Conservation (phyloP, 140 eudicot species). For the Eryngium alpinum region DNA sequence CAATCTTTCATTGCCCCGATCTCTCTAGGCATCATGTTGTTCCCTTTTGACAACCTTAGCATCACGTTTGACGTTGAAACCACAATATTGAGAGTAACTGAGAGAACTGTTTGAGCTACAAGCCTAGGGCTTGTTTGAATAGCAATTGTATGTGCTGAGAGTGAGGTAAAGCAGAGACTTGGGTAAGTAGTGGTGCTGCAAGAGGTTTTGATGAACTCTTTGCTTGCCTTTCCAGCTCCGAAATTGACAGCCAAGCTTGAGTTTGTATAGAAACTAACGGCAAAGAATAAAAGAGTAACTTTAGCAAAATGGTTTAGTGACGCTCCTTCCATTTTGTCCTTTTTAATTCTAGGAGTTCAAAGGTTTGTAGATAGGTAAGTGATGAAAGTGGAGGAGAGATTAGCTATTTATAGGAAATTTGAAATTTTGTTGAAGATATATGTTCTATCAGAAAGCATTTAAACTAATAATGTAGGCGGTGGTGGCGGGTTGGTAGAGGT, state of each 20-base stretch:
- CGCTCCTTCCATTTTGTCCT: constrained; percentile 2
- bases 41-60: constrained; percentile 26
- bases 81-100: constrained; percentile 27
- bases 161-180: constrained; percentile 40
- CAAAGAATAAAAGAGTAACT: not conserved
- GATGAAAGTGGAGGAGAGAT: not conserved
- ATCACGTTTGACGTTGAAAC: constrained; percentile 25
- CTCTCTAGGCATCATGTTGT: constrained; percentile 30
- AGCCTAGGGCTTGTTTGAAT: constrained; percentile 39
- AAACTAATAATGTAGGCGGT: too few species aligned
- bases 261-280: not conserved
- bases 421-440: not conserved
- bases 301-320: not conserved
- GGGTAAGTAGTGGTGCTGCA: constrained; percentile 40
- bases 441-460: too few species aligned
- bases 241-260: not conserved
- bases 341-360: too few species aligned
- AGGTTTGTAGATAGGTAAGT: not conserved
- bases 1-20: constrained; percentile 40
- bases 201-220: constrained; percentile 29
- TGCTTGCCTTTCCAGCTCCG: constrained; percentile 10
- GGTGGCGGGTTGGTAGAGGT: too few species aligned
- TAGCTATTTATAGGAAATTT: constrained; percentile 5
- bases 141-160: constrained; percentile 24
- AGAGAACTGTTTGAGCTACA: constrained; percentile 35